Percentiles rank a stretch among this genome's conserved stretches.
These are phyloP conservation scores for Penicillium hesseltinei DNA, from an alignment of 2,329 filamentous ascomycete genomes.

Conservation along the genomic window DNA sequence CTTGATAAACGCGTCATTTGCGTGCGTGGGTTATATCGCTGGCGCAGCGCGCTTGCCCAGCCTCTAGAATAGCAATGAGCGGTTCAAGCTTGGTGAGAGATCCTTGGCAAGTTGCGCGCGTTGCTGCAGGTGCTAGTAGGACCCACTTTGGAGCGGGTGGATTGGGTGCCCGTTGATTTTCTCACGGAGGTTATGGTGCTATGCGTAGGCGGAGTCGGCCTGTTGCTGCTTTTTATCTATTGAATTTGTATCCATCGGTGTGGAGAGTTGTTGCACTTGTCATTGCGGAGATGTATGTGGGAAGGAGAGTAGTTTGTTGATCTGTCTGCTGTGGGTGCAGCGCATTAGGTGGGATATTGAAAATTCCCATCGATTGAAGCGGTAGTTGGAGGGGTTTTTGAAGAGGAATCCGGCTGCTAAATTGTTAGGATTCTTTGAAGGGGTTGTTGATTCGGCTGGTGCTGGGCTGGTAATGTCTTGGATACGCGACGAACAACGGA, in stretches of 20 bases:
- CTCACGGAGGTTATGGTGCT: neutral
- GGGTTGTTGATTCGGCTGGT: neutral
- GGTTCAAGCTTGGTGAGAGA: neutral
- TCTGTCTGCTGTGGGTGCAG: neutral
- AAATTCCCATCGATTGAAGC: neutral
- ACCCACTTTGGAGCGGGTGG: neutral
- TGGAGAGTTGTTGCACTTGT: neutral
- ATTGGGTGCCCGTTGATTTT: neutral
- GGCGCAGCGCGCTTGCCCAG: neutral
- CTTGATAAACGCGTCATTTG: neutral
- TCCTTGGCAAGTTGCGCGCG: neutral
- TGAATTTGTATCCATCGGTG: neutral
- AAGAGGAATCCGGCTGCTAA: neutral
- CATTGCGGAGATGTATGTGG: neutral
- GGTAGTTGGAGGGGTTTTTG: neutral
- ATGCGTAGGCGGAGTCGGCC: no score
- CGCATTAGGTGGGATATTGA: neutral
- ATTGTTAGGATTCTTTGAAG: neutral
- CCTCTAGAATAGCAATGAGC: neutral
- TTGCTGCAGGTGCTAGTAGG: neutral
- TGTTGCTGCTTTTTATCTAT: neutral
- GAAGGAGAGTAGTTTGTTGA: neutral
- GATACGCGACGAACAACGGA: neutral
- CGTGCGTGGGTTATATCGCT: no score
- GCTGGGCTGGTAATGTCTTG: neutral